A percentile compares a stretch with the other conserved stretches of the same genome.
Evolutionary conservation across 73 alveolate genomes (phyloP).

Genomic region (Tetrahymena borealis): DNA sequence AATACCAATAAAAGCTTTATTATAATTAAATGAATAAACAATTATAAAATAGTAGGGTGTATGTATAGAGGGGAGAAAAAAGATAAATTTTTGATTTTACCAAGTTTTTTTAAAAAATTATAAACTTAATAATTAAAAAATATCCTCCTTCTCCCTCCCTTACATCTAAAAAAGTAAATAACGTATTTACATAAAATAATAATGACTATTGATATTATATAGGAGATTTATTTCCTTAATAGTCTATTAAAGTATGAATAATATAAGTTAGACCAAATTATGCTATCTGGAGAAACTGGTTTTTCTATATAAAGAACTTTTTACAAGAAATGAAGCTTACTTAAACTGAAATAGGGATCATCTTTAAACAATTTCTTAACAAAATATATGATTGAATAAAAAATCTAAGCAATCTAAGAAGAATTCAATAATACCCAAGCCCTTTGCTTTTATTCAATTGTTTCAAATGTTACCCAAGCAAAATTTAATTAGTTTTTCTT

Average conservation of each 20-base stretch:
- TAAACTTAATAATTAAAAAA: too few relatives aligned
- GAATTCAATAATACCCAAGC: not conserved
- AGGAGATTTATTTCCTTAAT: not conserved
- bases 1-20: not conserved
- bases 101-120: too few relatives aligned
- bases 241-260: not conserved
- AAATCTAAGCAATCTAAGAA: not conserved
- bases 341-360: too few relatives aligned
- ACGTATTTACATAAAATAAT: not conserved
- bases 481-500: not conserved
- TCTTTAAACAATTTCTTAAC: not conserved
- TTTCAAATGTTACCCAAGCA: not conserved
- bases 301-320: not conserved
- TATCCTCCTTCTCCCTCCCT: too few relatives aligned
- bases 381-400: not conserved
- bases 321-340: not conserved
- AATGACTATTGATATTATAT: not conserved
- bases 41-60: too few relatives aligned
- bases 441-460: not conserved
- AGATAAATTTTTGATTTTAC: too few relatives aligned
- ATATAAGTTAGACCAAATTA: not conserved
- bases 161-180: not conserved
- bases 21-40: not conserved
- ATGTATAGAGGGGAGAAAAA: too few relatives aligned
- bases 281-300: not conserved